Evolutionary conservation across 129 eudicot species (phyloP).

Genomic region (Oenanthe sinensis): DNA sequence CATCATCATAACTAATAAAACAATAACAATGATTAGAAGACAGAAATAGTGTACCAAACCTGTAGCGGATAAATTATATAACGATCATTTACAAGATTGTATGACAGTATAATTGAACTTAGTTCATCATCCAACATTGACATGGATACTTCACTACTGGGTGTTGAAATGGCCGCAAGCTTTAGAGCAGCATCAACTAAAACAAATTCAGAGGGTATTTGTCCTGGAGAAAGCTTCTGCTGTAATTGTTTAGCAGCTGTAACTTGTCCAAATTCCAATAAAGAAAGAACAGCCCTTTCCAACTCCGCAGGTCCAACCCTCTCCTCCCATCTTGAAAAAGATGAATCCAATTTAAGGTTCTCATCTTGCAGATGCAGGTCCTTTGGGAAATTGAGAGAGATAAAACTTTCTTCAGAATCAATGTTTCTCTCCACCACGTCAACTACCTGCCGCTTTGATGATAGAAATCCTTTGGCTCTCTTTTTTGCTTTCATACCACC

Average conservation of each 20-base stretch:
- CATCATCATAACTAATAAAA: conserved; percentile 2
- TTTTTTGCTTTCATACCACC: conserved; percentile 55
- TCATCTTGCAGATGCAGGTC: conserved; percentile 46
- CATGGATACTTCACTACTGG: conserved; percentile 37
- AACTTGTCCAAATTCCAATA: conserved; percentile 90
- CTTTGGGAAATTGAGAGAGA: conserved; percentile 19
- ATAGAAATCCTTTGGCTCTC: conserved; percentile 44
- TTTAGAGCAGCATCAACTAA: conserved; percentile 73
- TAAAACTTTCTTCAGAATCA: conserved; percentile 46
- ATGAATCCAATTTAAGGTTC: conserved; percentile 39
- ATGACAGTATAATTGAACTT: conserved; percentile 47
- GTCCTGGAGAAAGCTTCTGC: conserved; percentile 68
- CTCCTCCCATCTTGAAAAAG: conserved; percentile 94
- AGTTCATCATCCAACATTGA: conserved; percentile 69
- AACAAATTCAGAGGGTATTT: conserved; percentile 57
- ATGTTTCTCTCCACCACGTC: conserved; percentile 49
- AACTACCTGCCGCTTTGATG: conserved; percentile 42
- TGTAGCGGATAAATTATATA: conserved; percentile 59
- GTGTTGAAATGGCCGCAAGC: conserved; percentile 76
- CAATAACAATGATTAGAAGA: neutral
- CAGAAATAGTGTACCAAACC: conserved; percentile 29
- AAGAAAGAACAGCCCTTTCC: conserved; percentile 88
- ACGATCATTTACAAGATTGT: conserved; percentile 36
- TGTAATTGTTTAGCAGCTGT: conserved; percentile 94
- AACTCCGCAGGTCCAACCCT: conserved; percentile 88